Percentiles rank a stretch among this genome's conserved stretches.
phyloP scores from a whole-genome alignment of 2,329 filamentous ascomycete genomes.

The Pezicula carpinea region DNA sequence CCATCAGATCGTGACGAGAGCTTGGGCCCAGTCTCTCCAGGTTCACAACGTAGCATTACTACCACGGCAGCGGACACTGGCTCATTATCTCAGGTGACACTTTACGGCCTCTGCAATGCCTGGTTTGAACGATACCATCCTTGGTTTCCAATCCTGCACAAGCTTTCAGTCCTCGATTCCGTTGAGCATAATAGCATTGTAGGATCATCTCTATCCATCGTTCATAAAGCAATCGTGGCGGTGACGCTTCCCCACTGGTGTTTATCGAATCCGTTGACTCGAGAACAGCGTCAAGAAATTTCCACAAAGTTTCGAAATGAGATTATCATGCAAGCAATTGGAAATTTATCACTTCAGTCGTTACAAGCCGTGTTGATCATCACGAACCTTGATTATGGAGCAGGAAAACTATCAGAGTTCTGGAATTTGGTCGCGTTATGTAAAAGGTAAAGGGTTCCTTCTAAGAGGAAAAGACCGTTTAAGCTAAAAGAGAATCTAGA shows the following conservation, averaged over 20 bases:
- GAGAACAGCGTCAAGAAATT: constrained; percentile 16
- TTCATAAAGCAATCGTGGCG: constrained; percentile 27
- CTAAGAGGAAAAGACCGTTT: background rate
- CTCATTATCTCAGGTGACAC: constrained; percentile 11
- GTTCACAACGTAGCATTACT: constrained; percentile 5
- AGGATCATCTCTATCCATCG: constrained; percentile 20
- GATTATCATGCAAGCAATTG: constrained; percentile 25
- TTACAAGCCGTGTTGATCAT: constrained; percentile 30
- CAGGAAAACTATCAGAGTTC: constrained; percentile 26
- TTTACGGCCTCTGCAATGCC: constrained; percentile 21
- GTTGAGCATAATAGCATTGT: constrained; percentile 3
- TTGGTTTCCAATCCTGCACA: constrained; percentile 31
- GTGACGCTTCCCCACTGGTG: constrained; percentile 25
- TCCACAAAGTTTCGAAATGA: constrained; percentile 24
- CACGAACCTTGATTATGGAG: constrained; percentile 26
- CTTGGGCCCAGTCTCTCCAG: background rate
- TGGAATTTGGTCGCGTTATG: constrained; percentile 31
- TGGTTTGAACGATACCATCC: constrained; percentile 34
- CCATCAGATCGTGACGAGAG: constrained; percentile 17
- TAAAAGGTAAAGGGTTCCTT: constrained; percentile 19
- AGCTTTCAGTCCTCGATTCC: constrained; percentile 7
- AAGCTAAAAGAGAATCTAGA: constrained; percentile 8
- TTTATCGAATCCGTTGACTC: constrained; percentile 17
- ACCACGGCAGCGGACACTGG: constrained; percentile 4
- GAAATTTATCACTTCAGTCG: constrained; percentile 24